Evolutionary conservation across 73 alveolate genomes (phyloP).

Genomic region (Paramecium sonneborni): DNA sequence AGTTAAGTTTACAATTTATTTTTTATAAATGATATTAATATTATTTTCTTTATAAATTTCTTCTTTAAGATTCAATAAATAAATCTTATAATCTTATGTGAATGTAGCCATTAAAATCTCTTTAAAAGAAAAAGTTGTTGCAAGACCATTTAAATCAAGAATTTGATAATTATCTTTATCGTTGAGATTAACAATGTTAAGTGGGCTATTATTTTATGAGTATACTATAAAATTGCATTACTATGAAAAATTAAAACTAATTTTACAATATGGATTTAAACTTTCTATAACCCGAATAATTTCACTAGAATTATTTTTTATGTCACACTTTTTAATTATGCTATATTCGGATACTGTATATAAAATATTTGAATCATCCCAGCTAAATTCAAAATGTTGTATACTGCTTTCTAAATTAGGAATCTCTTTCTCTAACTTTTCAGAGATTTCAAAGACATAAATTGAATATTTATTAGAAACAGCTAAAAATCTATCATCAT

Average conservation of each 20-base stretch:
- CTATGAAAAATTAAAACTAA: not conserved
- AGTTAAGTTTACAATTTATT: not conserved
- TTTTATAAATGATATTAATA: not conserved
- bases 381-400: not conserved
- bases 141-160: no score
- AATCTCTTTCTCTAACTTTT: not conserved
- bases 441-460: not conserved
- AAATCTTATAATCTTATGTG: not conserved
- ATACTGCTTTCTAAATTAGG: not conserved
- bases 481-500: not conserved
- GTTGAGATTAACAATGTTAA: no score
- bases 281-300: not conserved
- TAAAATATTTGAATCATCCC: not conserved
- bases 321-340: not conserved
- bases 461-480: not conserved
- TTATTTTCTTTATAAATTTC: not conserved
- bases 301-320: not conserved
- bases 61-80: not conserved
- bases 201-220: not conserved
- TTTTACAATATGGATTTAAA: not conserved
- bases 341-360: not conserved
- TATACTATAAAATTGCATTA: not conserved
- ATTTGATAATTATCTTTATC: no score
- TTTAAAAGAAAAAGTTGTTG: not conserved
- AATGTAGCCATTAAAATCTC: not conserved